Percentiles rank a stretch among this genome's conserved stretches.
Evolutionary conservation across 345 rosid species (phyloP).

Genomic region (Viola odorata): DNA sequence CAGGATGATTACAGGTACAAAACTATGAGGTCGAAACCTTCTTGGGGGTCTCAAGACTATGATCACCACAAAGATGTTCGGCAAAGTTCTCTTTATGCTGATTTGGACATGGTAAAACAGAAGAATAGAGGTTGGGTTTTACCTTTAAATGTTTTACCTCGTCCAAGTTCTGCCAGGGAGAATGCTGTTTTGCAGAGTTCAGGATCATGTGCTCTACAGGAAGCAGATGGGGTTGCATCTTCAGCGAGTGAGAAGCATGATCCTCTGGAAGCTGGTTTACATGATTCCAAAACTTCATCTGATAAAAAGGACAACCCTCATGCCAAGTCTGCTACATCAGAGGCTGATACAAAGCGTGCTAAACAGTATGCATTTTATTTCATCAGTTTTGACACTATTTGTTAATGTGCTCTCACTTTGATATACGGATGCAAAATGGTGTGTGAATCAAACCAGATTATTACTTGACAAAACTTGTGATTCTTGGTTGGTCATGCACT

Average conservation of each 20-base stretch:
- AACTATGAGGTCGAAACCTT: conserved; percentile 35
- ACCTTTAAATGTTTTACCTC: conserved; percentile 34
- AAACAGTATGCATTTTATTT: conserved; percentile 67
- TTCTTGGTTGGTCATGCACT: too few species aligned
- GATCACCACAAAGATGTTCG: conserved; percentile 52
- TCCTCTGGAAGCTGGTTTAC: conserved; percentile 37
- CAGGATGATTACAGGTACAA: conserved; percentile 56
- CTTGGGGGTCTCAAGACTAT: conserved; percentile 63
- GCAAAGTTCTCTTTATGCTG: conserved; percentile 39
- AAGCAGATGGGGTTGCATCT: conserved; percentile 39
- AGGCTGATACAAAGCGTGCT: conserved; percentile 31
- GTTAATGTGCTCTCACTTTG: not conserved
- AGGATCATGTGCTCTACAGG: conserved; percentile 48
- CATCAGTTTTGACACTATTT: not conserved
- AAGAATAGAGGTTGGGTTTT: conserved; percentile 50
- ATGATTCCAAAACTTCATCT: conserved; percentile 47
- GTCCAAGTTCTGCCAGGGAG: conserved; percentile 46
- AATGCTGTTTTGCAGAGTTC: conserved; percentile 40
- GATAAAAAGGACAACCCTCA: conserved; percentile 53
- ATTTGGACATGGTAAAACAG: conserved; percentile 42
- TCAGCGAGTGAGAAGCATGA: conserved; percentile 50
- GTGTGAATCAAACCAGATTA: not conserved
- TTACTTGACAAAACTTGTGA: not conserved
- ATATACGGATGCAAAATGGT: not conserved
- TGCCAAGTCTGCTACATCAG: conserved; percentile 19